Base-by-base conservation (phyloP, 306 rosid genomes). In the Canavalia gladiata region DNA sequence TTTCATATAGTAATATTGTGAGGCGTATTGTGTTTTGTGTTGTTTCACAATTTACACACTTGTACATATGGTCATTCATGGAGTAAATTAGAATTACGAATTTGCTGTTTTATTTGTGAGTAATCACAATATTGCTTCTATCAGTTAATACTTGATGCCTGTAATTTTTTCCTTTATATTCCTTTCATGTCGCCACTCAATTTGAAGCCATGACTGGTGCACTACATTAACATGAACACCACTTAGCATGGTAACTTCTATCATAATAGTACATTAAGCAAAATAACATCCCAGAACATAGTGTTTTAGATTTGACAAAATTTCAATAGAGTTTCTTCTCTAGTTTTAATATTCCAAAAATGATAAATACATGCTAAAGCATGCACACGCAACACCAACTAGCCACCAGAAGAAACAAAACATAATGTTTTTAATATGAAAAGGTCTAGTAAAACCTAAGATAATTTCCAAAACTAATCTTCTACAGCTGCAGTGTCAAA, bases 31-130 rank as follows among this genome's bases (percentile, higher is more conserved):
- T 56, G 59, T 72, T 75, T 62, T 78, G 49, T 10, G 33, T 29
- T 77, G 58, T 37, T 69, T 74, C 60, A 74, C 29, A 9, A 58
- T 74, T 85, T 33, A 12, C n/a, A 43, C 35, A 54, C 81, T 9
- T 37, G 33, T 49, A 72, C 42, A 31, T 34, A 50, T 74, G 65
- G 10, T 25, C 56, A 81, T 63, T 18, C 43, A 18, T 68, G 80
- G 47, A 46, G 34, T 13, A 41, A 50, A 39, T 13, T 10, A 57
- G 74, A 74, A 50, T 67, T 51, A 68, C 70, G 25, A 11, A 30
- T 62, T 37, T 84, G 62, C 13, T 25, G 49, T 51, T 74, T 43
- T 34, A 25, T 73, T 35, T 39, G 2, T 11, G 81, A n/a, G 41
- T 73, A 58, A 28, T 57, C 59, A 68, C 49, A 29, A 50, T 35